Evolutionary conservation across 495 filamentous ascomycete genomes (phyloP).

Genomic region (Neurospora sp.): DNA sequence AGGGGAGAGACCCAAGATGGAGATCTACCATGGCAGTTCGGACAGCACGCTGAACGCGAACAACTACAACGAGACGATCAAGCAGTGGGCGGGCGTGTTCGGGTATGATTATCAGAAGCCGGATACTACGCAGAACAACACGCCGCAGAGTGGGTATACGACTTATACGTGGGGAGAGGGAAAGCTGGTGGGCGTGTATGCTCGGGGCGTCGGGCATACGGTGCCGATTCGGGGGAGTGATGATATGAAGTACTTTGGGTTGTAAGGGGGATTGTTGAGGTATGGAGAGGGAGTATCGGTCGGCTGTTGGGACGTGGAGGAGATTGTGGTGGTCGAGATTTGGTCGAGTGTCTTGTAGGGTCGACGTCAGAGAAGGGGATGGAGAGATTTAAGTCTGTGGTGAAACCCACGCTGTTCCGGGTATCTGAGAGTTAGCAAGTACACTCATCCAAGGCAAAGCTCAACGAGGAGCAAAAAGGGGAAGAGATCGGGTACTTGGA

Average conservation of each 20-base stretch:
- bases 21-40: slow-evolving; percentile 39
- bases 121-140: slow-evolving; percentile 4
- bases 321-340: background rate
- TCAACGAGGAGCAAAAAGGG: background rate
- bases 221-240: slow-evolving; percentile 13
- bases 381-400: background rate
- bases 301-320: background rate
- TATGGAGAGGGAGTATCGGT: background rate
- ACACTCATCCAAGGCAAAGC: background rate
- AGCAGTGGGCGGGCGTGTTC: slow-evolving; percentile 41
- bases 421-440: background rate
- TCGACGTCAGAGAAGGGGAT: background rate
- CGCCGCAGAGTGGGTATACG: slow-evolving; percentile 11
- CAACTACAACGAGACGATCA: slow-evolving; percentile 41
- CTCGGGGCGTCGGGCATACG: slow-evolving; percentile 14
- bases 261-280: background rate
- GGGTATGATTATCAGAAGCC: slow-evolving; percentile 17
- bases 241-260: slow-evolving; percentile 15
- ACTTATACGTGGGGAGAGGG: slow-evolving; percentile 11
- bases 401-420: background rate
- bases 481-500: background rate
- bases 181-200: slow-evolving; percentile 10
- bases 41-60: slow-evolving; percentile 30
- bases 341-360: background rate
- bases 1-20: slow-evolving; percentile 36